phyloP scores from a whole-genome alignment of 805 yeast genomes.

The Sungouiozyma intestinalis region DNA sequence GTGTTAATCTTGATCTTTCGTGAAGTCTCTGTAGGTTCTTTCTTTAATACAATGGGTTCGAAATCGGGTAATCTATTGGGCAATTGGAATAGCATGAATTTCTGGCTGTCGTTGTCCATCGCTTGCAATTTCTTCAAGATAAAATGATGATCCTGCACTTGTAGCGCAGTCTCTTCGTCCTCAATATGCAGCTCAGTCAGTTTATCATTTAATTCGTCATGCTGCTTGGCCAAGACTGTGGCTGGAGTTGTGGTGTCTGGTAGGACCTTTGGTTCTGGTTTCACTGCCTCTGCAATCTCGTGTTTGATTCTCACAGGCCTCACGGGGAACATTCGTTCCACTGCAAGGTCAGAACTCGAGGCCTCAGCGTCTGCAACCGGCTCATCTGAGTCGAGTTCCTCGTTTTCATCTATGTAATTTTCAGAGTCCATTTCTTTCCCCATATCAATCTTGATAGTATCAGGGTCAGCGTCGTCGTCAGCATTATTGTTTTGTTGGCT shows the following conservation, averaged over 20 bases:
- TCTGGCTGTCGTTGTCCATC: constrained; percentile 27
- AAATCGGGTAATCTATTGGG: constrained; percentile 32
- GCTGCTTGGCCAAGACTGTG: background rate
- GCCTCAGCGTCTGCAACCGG: constrained; percentile 13
- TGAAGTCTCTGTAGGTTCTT: constrained; percentile 6
- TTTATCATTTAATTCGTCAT: constrained; percentile 10
- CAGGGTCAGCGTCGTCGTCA: constrained; percentile 8
- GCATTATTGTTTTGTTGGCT: constrained; percentile 28
- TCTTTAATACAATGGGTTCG: constrained; percentile 11
- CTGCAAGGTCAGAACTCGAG: constrained; percentile 20
- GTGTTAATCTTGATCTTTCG: background rate
- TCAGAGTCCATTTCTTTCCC: constrained; percentile 45
- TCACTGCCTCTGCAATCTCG: constrained; percentile 30
- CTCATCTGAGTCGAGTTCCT: constrained; percentile 13
- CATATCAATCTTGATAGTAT: constrained; percentile 46
- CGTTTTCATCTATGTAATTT: constrained; percentile 16
- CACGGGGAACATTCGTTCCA: constrained; percentile 48
- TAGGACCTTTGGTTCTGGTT: constrained; percentile 23
- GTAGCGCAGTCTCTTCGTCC: constrained; percentile 28
- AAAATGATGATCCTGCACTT: constrained; percentile 32
- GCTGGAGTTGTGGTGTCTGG: background rate
- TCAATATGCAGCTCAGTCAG: constrained; percentile 16
- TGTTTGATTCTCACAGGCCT: constrained; percentile 50
- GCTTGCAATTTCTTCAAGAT: constrained; percentile 23
- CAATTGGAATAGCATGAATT: constrained; percentile 31